Conservation (phyloP, 352 stramenopile species). For the Globisporangium spinosum region DNA sequence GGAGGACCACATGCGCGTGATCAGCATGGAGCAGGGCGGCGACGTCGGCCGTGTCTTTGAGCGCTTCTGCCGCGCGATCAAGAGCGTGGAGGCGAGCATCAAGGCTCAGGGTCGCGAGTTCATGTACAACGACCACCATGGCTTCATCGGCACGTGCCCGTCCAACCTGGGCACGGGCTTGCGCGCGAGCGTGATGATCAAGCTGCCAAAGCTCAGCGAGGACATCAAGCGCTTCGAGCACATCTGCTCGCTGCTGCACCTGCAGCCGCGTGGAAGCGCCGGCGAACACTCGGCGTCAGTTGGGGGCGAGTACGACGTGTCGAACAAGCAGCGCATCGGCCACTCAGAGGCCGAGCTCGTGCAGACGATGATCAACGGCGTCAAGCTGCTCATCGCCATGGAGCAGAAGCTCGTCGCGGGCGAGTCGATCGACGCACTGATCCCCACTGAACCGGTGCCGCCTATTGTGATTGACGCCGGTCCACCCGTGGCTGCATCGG, state of each 20-base stretch:
- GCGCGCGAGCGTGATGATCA: conserved; percentile 87
- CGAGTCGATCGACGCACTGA: conserved; percentile 61
- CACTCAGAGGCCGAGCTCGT: conserved; percentile 90
- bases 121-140: conserved; percentile 71
- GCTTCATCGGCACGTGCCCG: conserved; percentile 87
- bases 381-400: conserved; percentile 83
- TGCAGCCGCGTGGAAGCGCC: conserved; percentile 73
- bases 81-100: conserved; percentile 72
- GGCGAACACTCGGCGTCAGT: conserved; percentile 87
- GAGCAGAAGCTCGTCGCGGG: conserved; percentile 82
- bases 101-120: conserved; percentile 67
- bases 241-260: conserved; percentile 75
- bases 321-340: conserved; percentile 84
- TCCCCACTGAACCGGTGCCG: conserved; percentile 49
- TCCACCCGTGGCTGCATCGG: conserved; percentile 28
- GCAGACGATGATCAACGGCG: conserved; percentile 84
- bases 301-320: conserved; percentile 86
- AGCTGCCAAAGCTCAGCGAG: conserved; percentile 81
- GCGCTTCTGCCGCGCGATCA: conserved; percentile 70
- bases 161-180: conserved; percentile 89
- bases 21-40: conserved; percentile 80
- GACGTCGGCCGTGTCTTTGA: conserved; percentile 76
- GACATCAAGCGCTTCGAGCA: conserved; percentile 79
- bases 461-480: conserved; percentile 67
- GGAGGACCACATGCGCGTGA: conserved; percentile 82